Conservation (phyloP, 1,139 yeast genomes). For the Taiozyma sp. region DNA sequence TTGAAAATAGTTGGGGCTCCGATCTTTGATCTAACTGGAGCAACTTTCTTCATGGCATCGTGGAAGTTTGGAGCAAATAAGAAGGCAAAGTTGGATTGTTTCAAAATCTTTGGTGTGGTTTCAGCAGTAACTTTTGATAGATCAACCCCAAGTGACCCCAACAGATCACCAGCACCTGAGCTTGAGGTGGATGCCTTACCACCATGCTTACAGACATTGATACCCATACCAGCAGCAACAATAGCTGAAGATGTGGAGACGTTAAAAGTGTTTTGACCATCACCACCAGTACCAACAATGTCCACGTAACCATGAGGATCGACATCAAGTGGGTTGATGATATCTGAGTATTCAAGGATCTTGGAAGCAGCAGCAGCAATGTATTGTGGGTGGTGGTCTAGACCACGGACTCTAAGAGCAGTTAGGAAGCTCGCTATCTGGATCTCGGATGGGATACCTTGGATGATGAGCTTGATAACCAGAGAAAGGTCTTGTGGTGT, state of each 20-base stretch:
- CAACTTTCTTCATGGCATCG: constrained; percentile 86
- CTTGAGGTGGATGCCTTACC: constrained; percentile 94
- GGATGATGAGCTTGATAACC: constrained; percentile 57
- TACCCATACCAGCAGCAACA: constrained; percentile 87
- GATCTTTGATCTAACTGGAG: constrained; percentile 64
- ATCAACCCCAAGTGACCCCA: constrained; percentile 73
- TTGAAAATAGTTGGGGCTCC: constrained; percentile 94
- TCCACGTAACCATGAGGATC: constrained; percentile 63
- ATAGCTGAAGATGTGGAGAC: constrained; percentile 95
- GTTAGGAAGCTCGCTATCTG: constrained; percentile 80
- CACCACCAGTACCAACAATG: constrained; percentile 98
- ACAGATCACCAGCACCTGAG: constrained; percentile 91
- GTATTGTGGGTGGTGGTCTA: constrained; percentile 79
- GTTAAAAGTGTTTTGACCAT: constrained; percentile 94
- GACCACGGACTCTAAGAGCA: constrained; percentile 62
- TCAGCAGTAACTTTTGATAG: constrained; percentile 57
- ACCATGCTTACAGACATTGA: constrained; percentile 86
- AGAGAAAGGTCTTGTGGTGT: constrained; percentile 55
- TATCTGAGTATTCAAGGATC: constrained; percentile 56
- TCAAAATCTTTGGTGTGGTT: constrained; percentile 64
- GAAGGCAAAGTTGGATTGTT: constrained; percentile 55
- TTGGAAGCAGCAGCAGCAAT: constrained; percentile 84
- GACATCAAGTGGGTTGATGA: constrained; percentile 38
- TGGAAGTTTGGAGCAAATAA: constrained; percentile 94
- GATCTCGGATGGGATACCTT: constrained; percentile 58